These are phyloP conservation scores for Epichloe coenophiala DNA, from an alignment of 2,329 filamentous ascomycete species.

Conservation along the genomic window DNA sequence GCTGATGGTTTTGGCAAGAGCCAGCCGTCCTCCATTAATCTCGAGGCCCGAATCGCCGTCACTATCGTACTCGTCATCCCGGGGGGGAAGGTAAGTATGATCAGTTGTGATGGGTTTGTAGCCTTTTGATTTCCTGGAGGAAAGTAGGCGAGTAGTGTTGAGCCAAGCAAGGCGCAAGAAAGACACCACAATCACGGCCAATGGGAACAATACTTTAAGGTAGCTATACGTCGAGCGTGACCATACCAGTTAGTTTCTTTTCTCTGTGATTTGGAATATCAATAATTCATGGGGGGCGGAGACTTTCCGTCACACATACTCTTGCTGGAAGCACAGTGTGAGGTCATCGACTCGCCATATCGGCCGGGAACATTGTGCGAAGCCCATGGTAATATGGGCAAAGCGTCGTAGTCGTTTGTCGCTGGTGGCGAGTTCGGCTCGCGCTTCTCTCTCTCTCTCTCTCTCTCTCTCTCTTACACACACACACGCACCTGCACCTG, in stretches of 20 bases:
- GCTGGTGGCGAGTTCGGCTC: background rate
- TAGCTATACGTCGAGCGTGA: conserved; percentile 14
- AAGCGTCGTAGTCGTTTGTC: conserved; percentile 6
- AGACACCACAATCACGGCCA: conserved; percentile 57
- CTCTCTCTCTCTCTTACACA: too few relatives aligned
- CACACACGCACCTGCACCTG: conserved; percentile 1
- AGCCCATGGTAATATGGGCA: conserved; percentile 23
- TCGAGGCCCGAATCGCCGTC: conserved; percentile 45
- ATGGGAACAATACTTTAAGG: conserved; percentile 60
- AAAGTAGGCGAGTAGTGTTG: conserved; percentile 37
- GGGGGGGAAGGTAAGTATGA: conserved; percentile 36
- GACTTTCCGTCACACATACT: conserved; percentile 38
- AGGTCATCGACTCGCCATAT: conserved; percentile 54
- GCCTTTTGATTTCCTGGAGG: conserved; percentile 34
- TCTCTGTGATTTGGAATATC: background rate
- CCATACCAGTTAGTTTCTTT: background rate
- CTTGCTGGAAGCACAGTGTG: conserved; percentile 47
- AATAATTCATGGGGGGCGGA: background rate
- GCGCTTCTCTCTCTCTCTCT: background rate
- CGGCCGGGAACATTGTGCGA: conserved; percentile 42
- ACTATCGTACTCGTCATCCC: conserved; percentile 38
- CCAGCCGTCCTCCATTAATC: conserved; percentile 42
- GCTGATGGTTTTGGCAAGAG: conserved; percentile 47
- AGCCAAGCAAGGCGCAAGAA: conserved; percentile 50
- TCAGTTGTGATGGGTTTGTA: conserved; percentile 42